These are phyloP conservation scores for Thelephora terrestris DNA, from an alignment of 1,284 basidiomycete species.

Conservation along the genomic window DNA sequence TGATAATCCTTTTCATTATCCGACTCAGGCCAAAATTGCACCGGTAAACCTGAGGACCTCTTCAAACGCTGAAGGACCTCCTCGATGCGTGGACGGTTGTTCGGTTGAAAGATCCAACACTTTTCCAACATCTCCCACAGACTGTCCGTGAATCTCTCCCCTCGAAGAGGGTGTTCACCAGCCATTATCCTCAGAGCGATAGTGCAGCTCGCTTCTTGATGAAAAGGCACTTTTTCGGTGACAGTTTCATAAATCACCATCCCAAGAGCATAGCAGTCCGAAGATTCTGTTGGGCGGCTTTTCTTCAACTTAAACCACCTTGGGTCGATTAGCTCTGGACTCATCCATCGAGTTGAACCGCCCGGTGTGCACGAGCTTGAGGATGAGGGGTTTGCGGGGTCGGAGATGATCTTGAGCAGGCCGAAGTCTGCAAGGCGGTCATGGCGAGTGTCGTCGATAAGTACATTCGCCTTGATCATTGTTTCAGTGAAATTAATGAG, in stretches of 20 bases:
- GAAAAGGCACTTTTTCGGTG: not conserved
- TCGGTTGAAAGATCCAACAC: too few relatives aligned
- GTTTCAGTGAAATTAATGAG: too few relatives aligned
- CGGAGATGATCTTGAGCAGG: not conserved
- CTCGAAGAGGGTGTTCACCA: not conserved
- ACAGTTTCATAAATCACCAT: not conserved
- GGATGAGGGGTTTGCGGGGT: not conserved
- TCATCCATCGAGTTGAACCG: not conserved
- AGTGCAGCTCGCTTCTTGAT: not conserved
- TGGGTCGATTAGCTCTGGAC: not conserved
- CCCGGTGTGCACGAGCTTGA: not conserved
- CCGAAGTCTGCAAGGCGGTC: not conserved
- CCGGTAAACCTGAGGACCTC: too few relatives aligned
- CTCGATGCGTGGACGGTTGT: too few relatives aligned
- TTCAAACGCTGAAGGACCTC: too few relatives aligned
- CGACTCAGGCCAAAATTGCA: too few relatives aligned
- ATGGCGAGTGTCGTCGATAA: not conserved
- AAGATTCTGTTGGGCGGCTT: not conserved
- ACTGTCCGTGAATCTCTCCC: not conserved
- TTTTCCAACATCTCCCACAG: too few relatives aligned
- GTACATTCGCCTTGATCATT: not conserved
- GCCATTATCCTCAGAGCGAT: not conserved
- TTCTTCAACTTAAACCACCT: not conserved
- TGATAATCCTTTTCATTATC: too few relatives aligned
- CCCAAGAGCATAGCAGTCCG: not conserved